A percentile compares a stretch with the other conserved stretches of the same genome.
Conservation (phyloP, 2,329 filamentous ascomycete genomes). For the Penicillium sp. region DNA sequence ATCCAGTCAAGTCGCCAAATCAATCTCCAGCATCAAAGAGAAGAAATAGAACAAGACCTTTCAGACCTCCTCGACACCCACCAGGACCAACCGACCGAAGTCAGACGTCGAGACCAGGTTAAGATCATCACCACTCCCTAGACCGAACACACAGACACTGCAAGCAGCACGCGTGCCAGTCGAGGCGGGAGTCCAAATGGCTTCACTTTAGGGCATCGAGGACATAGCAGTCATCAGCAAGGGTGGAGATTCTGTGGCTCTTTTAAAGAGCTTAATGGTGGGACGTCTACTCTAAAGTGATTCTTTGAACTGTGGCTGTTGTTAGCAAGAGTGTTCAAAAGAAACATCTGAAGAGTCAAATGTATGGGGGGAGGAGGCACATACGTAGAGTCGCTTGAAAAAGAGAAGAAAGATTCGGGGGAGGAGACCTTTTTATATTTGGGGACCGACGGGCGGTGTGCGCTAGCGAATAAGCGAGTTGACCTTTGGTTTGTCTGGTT, state of each 20-base stretch:
- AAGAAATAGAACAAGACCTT: slow-evolving; percentile 54
- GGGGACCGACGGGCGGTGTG: neutral
- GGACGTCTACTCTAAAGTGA: slow-evolving; percentile 97
- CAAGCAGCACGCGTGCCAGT: slow-evolving; percentile 34
- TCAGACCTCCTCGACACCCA: slow-evolving; percentile 89
- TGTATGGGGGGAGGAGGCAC: slow-evolving; percentile 24
- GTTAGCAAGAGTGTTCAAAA: slow-evolving; percentile 19
- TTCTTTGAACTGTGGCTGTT: slow-evolving; percentile 56
- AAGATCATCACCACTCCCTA: slow-evolving; percentile 96
- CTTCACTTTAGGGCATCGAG: slow-evolving; percentile 86
- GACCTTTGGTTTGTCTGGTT: slow-evolving; percentile 17
- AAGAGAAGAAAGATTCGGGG: slow-evolving; percentile 29
- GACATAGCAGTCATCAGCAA: slow-evolving; percentile 86
- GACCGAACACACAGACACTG: slow-evolving; percentile 48
- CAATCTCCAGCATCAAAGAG: slow-evolving; percentile 38
- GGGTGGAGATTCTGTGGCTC: slow-evolving; percentile 89
- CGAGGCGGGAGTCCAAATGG: slow-evolving; percentile 51
- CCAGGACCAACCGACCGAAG: slow-evolving; percentile 71
- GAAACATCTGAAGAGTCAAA: slow-evolving; percentile 6
- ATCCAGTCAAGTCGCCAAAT: neutral
- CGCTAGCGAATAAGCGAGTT: slow-evolving; percentile 30
- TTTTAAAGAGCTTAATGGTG: slow-evolving; percentile 84
- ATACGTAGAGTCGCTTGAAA: slow-evolving; percentile 44
- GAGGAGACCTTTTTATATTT: slow-evolving; percentile 27
- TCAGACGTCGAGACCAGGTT: slow-evolving; percentile 65